Conservation (phyloP, 139 green algal species). For the Picochlorum sp. region DNA sequence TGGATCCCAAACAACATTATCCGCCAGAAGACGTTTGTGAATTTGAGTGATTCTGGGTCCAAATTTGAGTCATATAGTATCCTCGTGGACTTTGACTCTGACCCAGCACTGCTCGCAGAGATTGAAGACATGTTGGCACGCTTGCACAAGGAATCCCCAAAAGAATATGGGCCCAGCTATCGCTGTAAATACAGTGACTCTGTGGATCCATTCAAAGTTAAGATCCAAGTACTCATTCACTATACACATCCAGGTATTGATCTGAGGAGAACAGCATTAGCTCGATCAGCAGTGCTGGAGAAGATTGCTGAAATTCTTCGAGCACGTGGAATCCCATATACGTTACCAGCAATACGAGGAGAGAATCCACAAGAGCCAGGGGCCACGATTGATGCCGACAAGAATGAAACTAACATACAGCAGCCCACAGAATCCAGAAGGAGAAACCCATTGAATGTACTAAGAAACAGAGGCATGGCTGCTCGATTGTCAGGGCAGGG, state of each 20-base stretch:
- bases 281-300: background rate
- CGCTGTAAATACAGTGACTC: background rate
- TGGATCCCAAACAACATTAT: slow-evolving; percentile 5
- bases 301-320: background rate
- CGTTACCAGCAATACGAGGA: background rate
- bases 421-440: too few species aligned
- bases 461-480: too few species aligned
- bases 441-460: too few species aligned
- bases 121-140: background rate
- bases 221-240: background rate
- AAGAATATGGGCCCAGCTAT: background rate
- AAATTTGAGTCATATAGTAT: background rate
- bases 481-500: too few species aligned
- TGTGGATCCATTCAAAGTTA: slow-evolving; percentile 1
- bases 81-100: background rate
- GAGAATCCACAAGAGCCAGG: background rate
- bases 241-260: background rate
- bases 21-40: background rate
- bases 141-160: background rate
- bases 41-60: background rate
- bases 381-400: too few species aligned
- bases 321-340: background rate
- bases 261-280: background rate
- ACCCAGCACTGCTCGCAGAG: background rate
- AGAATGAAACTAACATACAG: too few species aligned